A percentile compares a stretch with the other conserved stretches of the same genome.
Conservation (phyloP, 345 rosid species). For the Physaria fendleri region DNA sequence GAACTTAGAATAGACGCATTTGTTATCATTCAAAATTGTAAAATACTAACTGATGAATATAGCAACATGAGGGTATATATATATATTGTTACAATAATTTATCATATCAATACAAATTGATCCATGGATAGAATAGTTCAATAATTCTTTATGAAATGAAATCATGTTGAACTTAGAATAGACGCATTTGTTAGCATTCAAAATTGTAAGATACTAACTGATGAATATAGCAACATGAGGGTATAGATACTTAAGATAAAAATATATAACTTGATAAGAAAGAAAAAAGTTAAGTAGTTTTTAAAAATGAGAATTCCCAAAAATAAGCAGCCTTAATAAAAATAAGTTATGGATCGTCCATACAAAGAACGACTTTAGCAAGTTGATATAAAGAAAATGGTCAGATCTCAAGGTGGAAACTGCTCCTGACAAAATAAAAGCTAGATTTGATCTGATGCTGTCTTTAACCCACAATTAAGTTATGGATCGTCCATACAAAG, state of each 20-base stretch:
- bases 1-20: not conserved
- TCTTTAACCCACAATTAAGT: too few relatives aligned
- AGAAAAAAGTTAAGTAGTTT: not conserved
- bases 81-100: not conserved
- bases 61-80: not conserved
- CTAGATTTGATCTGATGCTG: too few relatives aligned
- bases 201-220: not conserved
- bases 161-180: not conserved
- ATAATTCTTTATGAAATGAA: not conserved
- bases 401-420: constrained; percentile 33
- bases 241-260: not conserved
- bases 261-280: not conserved
- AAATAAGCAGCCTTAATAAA: constrained; percentile 12
- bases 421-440: too few relatives aligned
- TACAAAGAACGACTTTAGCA: constrained; percentile 21
- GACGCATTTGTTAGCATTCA: too few relatives aligned
- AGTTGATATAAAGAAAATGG: constrained; percentile 29
- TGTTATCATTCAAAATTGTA: not conserved
- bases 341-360: constrained; percentile 13
- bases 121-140: too few relatives aligned
- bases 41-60: not conserved
- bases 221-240: not conserved
- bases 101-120: not conserved
- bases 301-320: not conserved
- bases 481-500: constrained; percentile 16